Conservation (phyloP, 805 yeast genomes). For the Monosporozyma aquatica region DNA sequence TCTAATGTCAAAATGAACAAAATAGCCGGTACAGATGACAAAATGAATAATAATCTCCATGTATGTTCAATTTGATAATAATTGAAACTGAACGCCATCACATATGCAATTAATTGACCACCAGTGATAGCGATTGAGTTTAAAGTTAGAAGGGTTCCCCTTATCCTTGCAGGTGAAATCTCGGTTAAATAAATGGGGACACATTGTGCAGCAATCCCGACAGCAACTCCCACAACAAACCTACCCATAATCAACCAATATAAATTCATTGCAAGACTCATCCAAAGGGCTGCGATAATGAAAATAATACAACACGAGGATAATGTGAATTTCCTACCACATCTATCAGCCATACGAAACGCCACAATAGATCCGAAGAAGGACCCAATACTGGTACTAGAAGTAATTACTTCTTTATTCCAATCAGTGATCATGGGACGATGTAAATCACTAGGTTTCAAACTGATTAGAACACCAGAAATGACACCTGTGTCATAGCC, state of each 20-base stretch:
- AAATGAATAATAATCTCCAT: slow-evolving; percentile 35
- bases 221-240: slow-evolving; percentile 57
- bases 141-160: slow-evolving; percentile 34
- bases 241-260: slow-evolving; percentile 44
- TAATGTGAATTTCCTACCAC: slow-evolving; percentile 35
- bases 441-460: slow-evolving; percentile 33
- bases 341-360: slow-evolving; percentile 42
- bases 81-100: slow-evolving; percentile 26
- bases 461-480: slow-evolving; percentile 46
- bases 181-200: slow-evolving; percentile 54
- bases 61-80: slow-evolving; percentile 14
- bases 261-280: slow-evolving; percentile 36
- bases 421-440: slow-evolving; percentile 28
- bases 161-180: slow-evolving; percentile 35
- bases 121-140: slow-evolving; percentile 41
- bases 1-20: slow-evolving; percentile 31
- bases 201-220: slow-evolving; percentile 62
- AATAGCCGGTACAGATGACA: slow-evolving; percentile 36
- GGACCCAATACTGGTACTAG: slow-evolving; percentile 46
- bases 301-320: slow-evolving; percentile 39
- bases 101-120: slow-evolving; percentile 40
- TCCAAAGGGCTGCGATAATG: slow-evolving; percentile 41
- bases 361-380: slow-evolving; percentile 43
- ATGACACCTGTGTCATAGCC: slow-evolving; percentile 62
- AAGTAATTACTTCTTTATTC: slow-evolving; percentile 36